These are phyloP conservation scores for Phaeodactylum tricornutum DNA, from an alignment of 108 stramenopile species.

Conservation along the genomic window DNA sequence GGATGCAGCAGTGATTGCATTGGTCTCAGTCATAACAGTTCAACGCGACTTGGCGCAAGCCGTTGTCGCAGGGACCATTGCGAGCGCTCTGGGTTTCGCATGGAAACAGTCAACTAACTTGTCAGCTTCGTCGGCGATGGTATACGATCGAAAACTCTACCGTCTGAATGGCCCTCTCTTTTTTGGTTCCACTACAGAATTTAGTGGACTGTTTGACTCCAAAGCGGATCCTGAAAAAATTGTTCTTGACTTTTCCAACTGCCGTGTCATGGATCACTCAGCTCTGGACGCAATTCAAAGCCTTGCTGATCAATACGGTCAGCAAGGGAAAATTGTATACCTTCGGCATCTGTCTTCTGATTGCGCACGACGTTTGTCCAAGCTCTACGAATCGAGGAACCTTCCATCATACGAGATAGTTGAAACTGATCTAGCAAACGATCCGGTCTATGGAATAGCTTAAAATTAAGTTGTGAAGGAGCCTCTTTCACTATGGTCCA, in stretches of 20 bases:
- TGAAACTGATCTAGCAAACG: slow-evolving; percentile 18
- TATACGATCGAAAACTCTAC: slow-evolving; percentile 29
- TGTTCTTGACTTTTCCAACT: slow-evolving; percentile 61
- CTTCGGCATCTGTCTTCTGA: slow-evolving; percentile 44
- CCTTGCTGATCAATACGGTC: slow-evolving; percentile 45
- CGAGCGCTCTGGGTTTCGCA: slow-evolving; percentile 67
- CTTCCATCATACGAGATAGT: slow-evolving; percentile 41
- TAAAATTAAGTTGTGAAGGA: background rate
- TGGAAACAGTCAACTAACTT: slow-evolving; percentile 55
- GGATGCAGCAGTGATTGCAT: slow-evolving; percentile 55
- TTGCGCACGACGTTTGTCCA: slow-evolving; percentile 27
- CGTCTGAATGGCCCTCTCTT: slow-evolving; percentile 71
- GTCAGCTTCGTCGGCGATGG: slow-evolving; percentile 10
- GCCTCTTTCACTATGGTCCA: background rate
- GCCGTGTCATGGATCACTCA: slow-evolving; percentile 58
- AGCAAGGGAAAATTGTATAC: slow-evolving; percentile 44
- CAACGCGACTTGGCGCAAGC: slow-evolving; percentile 61
- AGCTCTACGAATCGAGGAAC: slow-evolving; percentile 9
- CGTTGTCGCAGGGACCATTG: slow-evolving; percentile 51
- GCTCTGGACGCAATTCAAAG: slow-evolving; percentile 62
- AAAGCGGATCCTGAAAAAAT: slow-evolving; percentile 55
- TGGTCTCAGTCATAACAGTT: slow-evolving; percentile 54
- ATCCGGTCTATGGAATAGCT: slow-evolving; percentile 34
- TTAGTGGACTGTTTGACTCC: slow-evolving; percentile 38
- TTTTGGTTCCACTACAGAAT: slow-evolving; percentile 57